These are phyloP conservation scores for Cardamine resedifolia DNA, from an alignment of 345 rosid species.

Conservation along the genomic window DNA sequence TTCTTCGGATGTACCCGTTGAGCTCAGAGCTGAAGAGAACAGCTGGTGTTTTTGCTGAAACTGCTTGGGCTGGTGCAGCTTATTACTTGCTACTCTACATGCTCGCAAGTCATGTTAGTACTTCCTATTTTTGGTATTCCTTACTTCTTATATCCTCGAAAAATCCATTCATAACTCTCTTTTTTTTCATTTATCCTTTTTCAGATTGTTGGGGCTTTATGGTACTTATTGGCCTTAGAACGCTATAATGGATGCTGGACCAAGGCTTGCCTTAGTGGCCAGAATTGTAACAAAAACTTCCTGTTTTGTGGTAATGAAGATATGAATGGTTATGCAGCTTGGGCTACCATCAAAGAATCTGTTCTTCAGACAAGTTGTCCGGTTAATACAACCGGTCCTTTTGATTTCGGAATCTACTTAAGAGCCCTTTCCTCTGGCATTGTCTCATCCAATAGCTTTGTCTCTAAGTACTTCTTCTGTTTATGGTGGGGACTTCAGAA, in stretches of 20 bases:
- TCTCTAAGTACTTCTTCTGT: slow-evolving; percentile 79
- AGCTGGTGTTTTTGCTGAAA: slow-evolving; percentile 92
- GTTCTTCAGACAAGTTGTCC: slow-evolving; percentile 46
- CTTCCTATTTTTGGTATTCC: background rate
- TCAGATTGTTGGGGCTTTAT: slow-evolving; percentile 92
- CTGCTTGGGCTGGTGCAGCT: slow-evolving; percentile 99
- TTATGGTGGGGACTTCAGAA: slow-evolving; percentile 99
- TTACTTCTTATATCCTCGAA: background rate
- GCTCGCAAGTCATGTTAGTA: slow-evolving; percentile 98
- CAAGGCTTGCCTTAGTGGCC: slow-evolving; percentile 39
- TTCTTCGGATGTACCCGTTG: slow-evolving; percentile 66
- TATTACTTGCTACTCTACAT: slow-evolving; percentile 87
- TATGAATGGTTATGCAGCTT: slow-evolving; percentile 49
- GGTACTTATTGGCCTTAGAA: slow-evolving; percentile 89
- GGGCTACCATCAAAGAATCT: slow-evolving; percentile 41
- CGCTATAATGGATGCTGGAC: slow-evolving; percentile 84
- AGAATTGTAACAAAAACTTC: slow-evolving; percentile 45
- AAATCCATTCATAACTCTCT: background rate
- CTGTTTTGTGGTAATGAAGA: slow-evolving; percentile 73
- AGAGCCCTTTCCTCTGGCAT: slow-evolving; percentile 71
- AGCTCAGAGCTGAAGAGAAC: slow-evolving; percentile 92
- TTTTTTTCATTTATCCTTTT: slow-evolving; percentile 14
- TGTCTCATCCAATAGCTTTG: slow-evolving; percentile 72
- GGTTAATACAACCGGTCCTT: slow-evolving; percentile 39
- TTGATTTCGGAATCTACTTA: slow-evolving; percentile 74